Base-by-base conservation (phyloP, 2,329 filamentous ascomycete genomes). In the Penicillium aurantiogriseum region DNA sequence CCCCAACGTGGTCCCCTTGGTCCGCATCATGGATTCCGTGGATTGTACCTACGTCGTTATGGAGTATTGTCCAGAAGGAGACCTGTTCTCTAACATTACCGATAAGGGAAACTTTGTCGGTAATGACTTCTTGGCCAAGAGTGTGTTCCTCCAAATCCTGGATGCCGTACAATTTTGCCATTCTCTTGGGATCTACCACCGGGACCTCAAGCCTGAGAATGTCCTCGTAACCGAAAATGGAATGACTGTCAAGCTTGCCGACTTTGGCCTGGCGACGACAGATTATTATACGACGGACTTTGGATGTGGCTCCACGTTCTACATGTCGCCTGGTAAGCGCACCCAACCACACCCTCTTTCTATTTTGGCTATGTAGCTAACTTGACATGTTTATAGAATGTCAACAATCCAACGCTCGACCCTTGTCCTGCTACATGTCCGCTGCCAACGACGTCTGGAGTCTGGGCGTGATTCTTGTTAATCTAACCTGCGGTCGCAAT, bases 131-230 rank as follows among this genome's bases (percentile, higher is more conserved):
- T 84, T 96, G 73, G 90, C 89, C 81, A 91, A 88, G 80, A 85
- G 85, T 65, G 88, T 92, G 56, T 97, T 97, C 76, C 85, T 97
- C 62, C 94, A 99, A 77, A 91, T 99, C 70, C 78, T 99, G 83
- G 90, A 97, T 82, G 94, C 94, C 76, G 93, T 97, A 64, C 89
- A 94, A 73, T 91, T 92, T 79, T 97, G 94, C 84, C 94, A 99
- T 77, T 86, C 85, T 66, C 80, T 92, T 70, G 92, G 92, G 70
- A 96, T 99, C 73, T 99, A 96, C 82, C 94, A 99, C 77, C 85
- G 94, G 77, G 94, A 99, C 76, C 82, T 99, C 62, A 99, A 99
- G 83, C 94, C 94, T 58, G 94, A 99, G 81, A 99, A 99, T 77
- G 91, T 99, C 65, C 81, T 99, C 71, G 93, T 99, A 56, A 89